Evolutionary conservation across 257 asterid genomes (phyloP).

Genomic region (Echites panduratus): DNA sequence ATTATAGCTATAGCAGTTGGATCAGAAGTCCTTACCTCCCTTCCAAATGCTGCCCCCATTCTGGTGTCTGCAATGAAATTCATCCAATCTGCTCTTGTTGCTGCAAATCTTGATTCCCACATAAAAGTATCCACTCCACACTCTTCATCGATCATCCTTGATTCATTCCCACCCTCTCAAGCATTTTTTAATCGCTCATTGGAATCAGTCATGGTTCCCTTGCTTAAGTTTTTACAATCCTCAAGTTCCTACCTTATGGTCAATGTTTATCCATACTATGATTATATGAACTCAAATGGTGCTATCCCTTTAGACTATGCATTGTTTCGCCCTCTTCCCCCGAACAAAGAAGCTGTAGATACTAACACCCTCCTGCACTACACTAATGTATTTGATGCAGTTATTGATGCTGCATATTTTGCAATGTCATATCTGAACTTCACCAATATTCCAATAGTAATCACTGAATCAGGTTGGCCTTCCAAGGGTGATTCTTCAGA

Average conservation of each 20-base stretch:
- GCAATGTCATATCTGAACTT: conserved; percentile 78
- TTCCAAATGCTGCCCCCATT: conserved; percentile 78
- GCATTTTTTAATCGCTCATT: conserved; percentile 79
- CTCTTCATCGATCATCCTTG: conserved; percentile 70
- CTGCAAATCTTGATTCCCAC: conserved; percentile 64
- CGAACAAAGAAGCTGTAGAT: conserved; percentile 89
- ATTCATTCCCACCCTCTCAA: conserved; percentile 93
- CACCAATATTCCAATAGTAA: conserved; percentile 59
- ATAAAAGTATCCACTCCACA: conserved; percentile 83
- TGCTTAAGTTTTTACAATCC: conserved; percentile 68
- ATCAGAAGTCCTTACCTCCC: conserved; percentile 65
- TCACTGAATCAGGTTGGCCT: conserved; percentile 97
- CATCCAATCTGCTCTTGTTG: conserved; percentile 76
- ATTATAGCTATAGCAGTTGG: conserved; percentile 82
- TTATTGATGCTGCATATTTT: conserved; percentile 84
- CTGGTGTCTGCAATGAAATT: conserved; percentile 67
- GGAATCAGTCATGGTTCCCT: conserved; percentile 70
- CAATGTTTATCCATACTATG: conserved; percentile 78
- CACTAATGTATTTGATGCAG: conserved; percentile 87
- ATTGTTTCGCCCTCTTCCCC: conserved; percentile 73
- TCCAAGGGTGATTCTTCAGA: conserved; percentile 73
- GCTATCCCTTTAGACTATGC: conserved; percentile 82
- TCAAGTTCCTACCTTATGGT: conserved; percentile 71
- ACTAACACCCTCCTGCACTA: conserved; percentile 82
- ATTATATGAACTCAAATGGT: conserved; percentile 59